Conservation (phyloP, 306 rosid species). For the Datisca glomerata region DNA sequence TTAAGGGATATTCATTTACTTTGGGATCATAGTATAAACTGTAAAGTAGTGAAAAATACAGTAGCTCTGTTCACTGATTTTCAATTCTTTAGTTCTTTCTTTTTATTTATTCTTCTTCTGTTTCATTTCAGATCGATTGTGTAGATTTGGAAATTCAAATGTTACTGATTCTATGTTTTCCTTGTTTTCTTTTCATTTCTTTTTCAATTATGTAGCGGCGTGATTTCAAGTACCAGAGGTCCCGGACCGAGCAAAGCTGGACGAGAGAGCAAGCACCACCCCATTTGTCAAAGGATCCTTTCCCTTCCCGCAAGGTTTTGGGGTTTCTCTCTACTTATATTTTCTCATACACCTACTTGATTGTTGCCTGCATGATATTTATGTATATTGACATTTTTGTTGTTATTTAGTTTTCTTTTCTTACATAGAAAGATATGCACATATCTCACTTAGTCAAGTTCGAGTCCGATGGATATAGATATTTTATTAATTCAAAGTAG, state of each 20-base stretch:
- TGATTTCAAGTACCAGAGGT: constrained; percentile 35
- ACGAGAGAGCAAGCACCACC: constrained; percentile 62
- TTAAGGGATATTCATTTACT: no score
- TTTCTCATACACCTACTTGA: no score
- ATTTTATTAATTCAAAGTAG: constrained; percentile 23
- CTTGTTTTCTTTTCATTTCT: not conserved
- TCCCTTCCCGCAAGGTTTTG: constrained; percentile 66
- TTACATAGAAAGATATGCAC: constrained; percentile 1
- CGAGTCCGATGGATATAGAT: not conserved
- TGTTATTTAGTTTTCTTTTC: no score
- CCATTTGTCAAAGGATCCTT: constrained; percentile 43
- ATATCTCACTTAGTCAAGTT: constrained; percentile 9
- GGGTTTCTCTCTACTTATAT: no score
- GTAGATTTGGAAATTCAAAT: constrained; percentile 8
- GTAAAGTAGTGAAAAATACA: no score
- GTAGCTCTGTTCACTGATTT: not conserved
- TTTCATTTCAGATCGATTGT: constrained; percentile 1
- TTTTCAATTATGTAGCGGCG: constrained; percentile 36
- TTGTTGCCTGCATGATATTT: no score
- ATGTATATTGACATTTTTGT: no score
- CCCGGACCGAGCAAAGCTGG: constrained; percentile 59
- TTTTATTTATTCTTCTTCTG: constrained; percentile 2
- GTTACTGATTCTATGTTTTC: constrained; percentile 1
- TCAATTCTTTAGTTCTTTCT: not conserved
- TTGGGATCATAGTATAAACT: no score